Percentiles rank a stretch among this genome's conserved stretches.
phyloP scores from a whole-genome alignment of 129 eudicot genomes.

The Pulicaria dysenterica region DNA sequence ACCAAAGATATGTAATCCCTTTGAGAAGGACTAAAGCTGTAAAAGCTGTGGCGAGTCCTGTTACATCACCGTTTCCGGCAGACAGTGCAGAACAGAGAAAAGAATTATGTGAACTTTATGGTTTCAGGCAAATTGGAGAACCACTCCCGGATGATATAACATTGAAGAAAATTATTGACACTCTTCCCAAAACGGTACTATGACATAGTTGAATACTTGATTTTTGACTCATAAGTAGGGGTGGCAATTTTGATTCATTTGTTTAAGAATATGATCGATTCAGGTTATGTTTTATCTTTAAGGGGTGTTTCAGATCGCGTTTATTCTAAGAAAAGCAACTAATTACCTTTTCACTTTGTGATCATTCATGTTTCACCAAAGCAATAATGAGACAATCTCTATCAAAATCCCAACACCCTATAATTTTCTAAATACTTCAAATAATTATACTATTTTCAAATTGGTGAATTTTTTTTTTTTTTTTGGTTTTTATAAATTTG shows the following conservation, averaged over 20 bases:
- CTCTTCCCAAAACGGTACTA: slow-evolving; percentile 73
- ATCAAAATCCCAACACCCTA: too few relatives aligned
- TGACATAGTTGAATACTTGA: background rate
- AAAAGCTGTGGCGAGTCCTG: slow-evolving; percentile 65
- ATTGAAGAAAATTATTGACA: slow-evolving; percentile 67
- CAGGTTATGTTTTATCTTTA: background rate
- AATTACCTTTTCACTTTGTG: too few relatives aligned
- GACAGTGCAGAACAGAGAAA: slow-evolving; percentile 63
- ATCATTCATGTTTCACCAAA: too few relatives aligned
- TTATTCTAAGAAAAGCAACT: too few relatives aligned
- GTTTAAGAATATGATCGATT: background rate
- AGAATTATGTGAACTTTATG: slow-evolving; percentile 70
- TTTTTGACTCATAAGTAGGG: background rate
- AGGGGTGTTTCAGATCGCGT: background rate
- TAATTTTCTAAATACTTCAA: too few relatives aligned
- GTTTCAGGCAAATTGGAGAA: slow-evolving; percentile 86
- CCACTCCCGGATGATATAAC: slow-evolving; percentile 83
- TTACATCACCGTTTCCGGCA: slow-evolving; percentile 47
- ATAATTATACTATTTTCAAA: too few relatives aligned
- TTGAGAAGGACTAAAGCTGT: slow-evolving; percentile 43
- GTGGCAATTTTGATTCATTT: background rate
- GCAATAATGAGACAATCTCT: too few relatives aligned
- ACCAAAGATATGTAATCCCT: slow-evolving; percentile 36
- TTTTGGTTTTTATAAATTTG: too few relatives aligned
- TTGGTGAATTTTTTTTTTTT: too few relatives aligned